Percentiles rank a stretch among this genome's conserved stretches.
phyloP scores from a whole-genome alignment of 306 rosid genomes.

The Pterocarpus macrocarpus region DNA sequence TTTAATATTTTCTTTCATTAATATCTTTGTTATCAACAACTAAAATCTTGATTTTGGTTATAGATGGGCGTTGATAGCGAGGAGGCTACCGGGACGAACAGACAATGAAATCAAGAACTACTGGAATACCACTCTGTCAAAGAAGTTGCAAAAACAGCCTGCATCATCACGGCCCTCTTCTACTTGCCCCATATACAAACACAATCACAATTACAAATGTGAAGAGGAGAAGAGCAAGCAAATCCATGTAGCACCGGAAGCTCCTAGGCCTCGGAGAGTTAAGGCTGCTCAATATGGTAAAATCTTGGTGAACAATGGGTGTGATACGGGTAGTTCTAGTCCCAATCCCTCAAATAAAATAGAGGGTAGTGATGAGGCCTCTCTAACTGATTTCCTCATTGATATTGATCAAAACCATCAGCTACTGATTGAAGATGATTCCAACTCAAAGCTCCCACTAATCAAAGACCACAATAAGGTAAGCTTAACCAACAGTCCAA shows the following conservation, averaged over 20 bases:
- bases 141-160: conserved; percentile 35
- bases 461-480: conserved; percentile 36
- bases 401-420: conserved; percentile 46
- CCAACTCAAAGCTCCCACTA: conserved; percentile 29
- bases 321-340: neutral
- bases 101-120: conserved; percentile 88
- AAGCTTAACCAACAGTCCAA: conserved; percentile 42
- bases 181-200: neutral
- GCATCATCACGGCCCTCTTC: neutral
- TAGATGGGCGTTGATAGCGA: conserved; percentile 87
- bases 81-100: conserved; percentile 88
- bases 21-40: neutral
- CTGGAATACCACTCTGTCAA: conserved; percentile 70
- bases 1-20: neutral
- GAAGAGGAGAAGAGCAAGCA: conserved; percentile 4
- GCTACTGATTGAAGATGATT: conserved; percentile 32
- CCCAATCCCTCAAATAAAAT: conserved; percentile 23
- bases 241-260: conserved; percentile 35
- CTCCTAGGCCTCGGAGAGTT: conserved; percentile 47
- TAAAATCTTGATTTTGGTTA: neutral
- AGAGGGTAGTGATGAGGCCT: conserved; percentile 44
- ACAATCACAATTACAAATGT: neutral
- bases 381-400: conserved; percentile 43
- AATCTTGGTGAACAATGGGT: conserved; percentile 2
- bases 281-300: conserved; percentile 23